Evolutionary conservation across 2,329 filamentous ascomycete genomes (phyloP).

Genomic region (Penicillium sumatraense): DNA sequence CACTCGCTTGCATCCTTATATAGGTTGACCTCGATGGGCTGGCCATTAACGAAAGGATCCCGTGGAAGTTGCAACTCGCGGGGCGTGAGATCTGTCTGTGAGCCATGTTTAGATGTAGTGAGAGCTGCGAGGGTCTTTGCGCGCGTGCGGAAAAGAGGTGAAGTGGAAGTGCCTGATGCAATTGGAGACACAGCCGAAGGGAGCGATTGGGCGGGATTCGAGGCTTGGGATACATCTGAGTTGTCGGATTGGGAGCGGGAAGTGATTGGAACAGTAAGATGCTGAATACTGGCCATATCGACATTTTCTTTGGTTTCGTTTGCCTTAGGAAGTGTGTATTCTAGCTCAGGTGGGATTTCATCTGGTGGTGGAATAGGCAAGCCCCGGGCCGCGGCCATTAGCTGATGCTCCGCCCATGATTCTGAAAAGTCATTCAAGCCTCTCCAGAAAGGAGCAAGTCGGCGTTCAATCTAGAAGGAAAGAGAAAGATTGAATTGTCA

Average conservation of each 20-base stretch:
- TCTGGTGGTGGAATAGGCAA: slow-evolving; percentile 83
- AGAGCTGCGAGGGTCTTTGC: slow-evolving; percentile 88
- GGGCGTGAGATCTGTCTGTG: slow-evolving; percentile 72
- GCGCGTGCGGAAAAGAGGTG: slow-evolving; percentile 74
- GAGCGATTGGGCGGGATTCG: slow-evolving; percentile 66
- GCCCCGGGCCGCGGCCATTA: slow-evolving; percentile 87
- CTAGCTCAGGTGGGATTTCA: slow-evolving; percentile 74
- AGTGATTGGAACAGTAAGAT: slow-evolving; percentile 77
- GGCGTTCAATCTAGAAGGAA: slow-evolving; percentile 78
- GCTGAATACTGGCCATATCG: slow-evolving; percentile 65
- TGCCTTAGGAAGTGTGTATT: slow-evolving; percentile 54
- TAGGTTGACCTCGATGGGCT: slow-evolving; percentile 86
- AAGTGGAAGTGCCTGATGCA: slow-evolving; percentile 53
- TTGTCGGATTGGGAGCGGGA: slow-evolving; percentile 77
- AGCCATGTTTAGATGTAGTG: slow-evolving; percentile 74
- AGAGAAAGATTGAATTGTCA: slow-evolving; percentile 20
- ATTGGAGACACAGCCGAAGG: slow-evolving; percentile 64
- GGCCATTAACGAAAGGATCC: slow-evolving; percentile 91
- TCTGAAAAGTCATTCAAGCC: slow-evolving; percentile 87
- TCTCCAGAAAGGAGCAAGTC: slow-evolving; percentile 92
- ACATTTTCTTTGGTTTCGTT: slow-evolving; percentile 54
- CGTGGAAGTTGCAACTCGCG: slow-evolving; percentile 79
- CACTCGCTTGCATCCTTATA: slow-evolving; percentile 93
- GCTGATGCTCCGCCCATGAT: slow-evolving; percentile 91
- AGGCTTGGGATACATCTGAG: slow-evolving; percentile 71